Base-by-base conservation (phyloP, 2,329 filamentous ascomycete genomes). In the Phaeosphaeria sp. region DNA sequence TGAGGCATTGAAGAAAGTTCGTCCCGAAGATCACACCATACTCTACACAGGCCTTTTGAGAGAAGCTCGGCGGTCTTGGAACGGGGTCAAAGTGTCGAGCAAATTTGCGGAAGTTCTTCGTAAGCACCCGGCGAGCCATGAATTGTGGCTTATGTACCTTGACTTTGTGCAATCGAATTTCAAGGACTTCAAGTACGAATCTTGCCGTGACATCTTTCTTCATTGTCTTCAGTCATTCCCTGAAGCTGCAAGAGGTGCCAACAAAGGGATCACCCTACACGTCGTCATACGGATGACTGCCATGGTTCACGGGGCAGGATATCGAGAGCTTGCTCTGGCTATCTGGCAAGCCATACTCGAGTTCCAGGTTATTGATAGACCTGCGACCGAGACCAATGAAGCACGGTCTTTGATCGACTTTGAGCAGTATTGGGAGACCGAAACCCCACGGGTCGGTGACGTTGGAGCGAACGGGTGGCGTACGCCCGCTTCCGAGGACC, bases 331-430 rank as follows among this genome's bases (percentile, higher is more conserved):
- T 27, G 89, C 92, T 1, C 80, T 91, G 2, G 92, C 89, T 10
- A 83, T 90, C 5, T 97, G 94, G 93, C 94, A 98, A 77, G 90
- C 87, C 6, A 68, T 90, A 0, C 77, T 97, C 0, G 94, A 97
- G 70, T 13, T 36, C 13, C 30, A 36, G 6, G 30, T 36, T 3
- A 36, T 36, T 11, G 13, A 36, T 3, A 13, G 3, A 11, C 7
- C 30, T 36, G 13, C 30, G 30, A 15, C 3, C 3, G 30, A 11
- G 13, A 11, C 9, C 3, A 13, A 36, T 36, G 30, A 11, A 11
- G 13, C 81, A 90, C 52, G 87, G 86, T 18, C 84, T 92, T 58
- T 87, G 87, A 47, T 81, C 30, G 30, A 27, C 1, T 90, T 97
- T 60, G 80, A 85, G 48, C 83, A 88, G 2, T 97, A 95, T 62